Evolutionary conservation across 352 stramenopile genomes (phyloP), one percentile per base, ranked within the genome.

Genomic region (Globisporangium lucens): DNA sequence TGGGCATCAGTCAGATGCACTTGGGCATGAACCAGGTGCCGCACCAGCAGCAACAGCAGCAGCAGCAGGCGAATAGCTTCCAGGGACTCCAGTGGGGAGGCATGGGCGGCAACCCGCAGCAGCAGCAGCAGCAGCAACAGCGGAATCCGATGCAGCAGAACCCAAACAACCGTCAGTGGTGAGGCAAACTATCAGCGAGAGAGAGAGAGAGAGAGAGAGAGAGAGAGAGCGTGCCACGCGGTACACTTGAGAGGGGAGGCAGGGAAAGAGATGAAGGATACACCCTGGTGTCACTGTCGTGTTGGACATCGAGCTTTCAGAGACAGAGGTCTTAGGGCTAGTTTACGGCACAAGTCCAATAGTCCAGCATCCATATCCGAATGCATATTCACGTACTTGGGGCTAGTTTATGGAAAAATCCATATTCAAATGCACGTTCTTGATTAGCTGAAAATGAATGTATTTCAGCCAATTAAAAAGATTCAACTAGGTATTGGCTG

Each of bases 1-100:
- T 93, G 76, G 89, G 89, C 69, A 93, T 93, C 71, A 93, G 83
- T 46, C 83, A 93, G 69, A 93, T 93, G 85, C 84, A 93, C 72
- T 86, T 93, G 72, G 80, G 79, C 30, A 91, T 91, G 74, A 73
- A 71, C 33, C 75, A 80, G 60, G 61, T 63, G 27, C 69, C 66
- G 9, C 75, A 72, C 30, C 70, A 83, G 63, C 78, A 89, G 57
- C 77, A 82, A 52, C 72, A 75, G 43, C 75, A 74, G 7, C 74
- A 75, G 41, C 71, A 79, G 59, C 70, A 81, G 59, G 75, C 80
- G 63, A 89, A 92, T 82, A 91, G 86, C 67, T 94, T 94, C 82
- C 82, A 90, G 55, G 85, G 85, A 35, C 75, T 94, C 9, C 85
- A 94, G 61, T 94, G 86, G 86, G 83, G 90, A 61, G 86, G 86